Evolutionary conservation across 345 rosid genomes (phyloP).

Genomic region (Eucalyptus polyanthemos): DNA sequence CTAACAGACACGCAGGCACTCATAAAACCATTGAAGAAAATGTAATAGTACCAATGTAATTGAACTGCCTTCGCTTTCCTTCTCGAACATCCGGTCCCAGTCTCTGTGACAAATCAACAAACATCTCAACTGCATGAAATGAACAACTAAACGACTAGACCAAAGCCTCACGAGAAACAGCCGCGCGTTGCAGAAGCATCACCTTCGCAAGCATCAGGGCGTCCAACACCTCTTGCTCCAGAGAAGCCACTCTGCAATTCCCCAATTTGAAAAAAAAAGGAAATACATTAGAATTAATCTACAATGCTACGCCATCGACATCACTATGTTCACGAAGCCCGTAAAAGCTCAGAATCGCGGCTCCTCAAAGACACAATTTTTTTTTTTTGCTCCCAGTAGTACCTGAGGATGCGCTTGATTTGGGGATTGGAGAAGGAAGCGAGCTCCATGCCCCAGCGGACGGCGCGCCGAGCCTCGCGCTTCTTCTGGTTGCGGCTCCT

Average conservation of each 20-base stretch:
- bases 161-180: not conserved
- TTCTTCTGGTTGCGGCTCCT: constrained; percentile 80
- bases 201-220: constrained; percentile 84
- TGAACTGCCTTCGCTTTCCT: constrained; percentile 84
- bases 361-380: not conserved
- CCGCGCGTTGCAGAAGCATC: not conserved
- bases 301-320: not conserved
- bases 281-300: not conserved
- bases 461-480: constrained; percentile 86
- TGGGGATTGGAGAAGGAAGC: constrained; percentile 63
- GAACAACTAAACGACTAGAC: not conserved
- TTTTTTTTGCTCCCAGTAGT: not conserved
- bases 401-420: constrained; percentile 62
- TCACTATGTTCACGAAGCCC: not conserved
- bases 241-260: constrained; percentile 41
- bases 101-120: constrained; percentile 54
- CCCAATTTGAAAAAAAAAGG: not conserved
- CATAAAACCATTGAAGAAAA: not conserved
- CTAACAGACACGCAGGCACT: not conserved
- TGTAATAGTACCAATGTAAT: constrained; percentile 36
- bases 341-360: not conserved
- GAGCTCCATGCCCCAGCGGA: constrained; percentile 73
- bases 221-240: constrained; percentile 56
- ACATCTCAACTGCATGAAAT: constrained; percentile 17
- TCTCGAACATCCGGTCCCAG: constrained; percentile 67